phyloP scores from a whole-genome alignment of 2,329 filamentous ascomycete species.

The Colletotrichum acutatum region DNA sequence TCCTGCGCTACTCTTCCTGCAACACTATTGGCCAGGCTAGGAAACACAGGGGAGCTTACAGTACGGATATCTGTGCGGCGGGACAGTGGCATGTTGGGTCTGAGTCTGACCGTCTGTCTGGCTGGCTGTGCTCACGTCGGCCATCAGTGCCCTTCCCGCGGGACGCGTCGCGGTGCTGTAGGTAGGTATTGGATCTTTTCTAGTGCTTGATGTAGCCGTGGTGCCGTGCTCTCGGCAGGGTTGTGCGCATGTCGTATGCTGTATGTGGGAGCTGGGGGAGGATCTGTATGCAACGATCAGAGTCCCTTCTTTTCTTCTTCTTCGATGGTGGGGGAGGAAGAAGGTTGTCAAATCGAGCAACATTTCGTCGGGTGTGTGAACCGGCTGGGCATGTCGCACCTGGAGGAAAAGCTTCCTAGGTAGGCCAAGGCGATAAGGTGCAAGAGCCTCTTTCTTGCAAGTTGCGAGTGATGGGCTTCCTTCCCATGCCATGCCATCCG shows the following conservation, averaged over 20 bases:
- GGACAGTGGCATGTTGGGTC: conserved; percentile 12
- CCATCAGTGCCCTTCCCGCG: conserved; percentile 17
- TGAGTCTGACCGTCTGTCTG: neutral
- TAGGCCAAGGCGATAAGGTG: conserved; percentile 2
- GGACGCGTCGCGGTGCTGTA: conserved; percentile 3
- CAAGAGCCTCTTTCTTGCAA: neutral
- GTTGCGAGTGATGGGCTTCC: neutral
- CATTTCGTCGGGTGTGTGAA: conserved; percentile 1
- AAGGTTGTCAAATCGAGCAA: conserved; percentile 2
- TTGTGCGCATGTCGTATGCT: neutral
- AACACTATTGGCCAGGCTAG: neutral
- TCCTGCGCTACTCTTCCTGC: neutral
- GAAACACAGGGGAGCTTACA: conserved; percentile 22
- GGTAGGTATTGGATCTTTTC: conserved; percentile 6
- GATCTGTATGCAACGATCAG: conserved; percentile 10
- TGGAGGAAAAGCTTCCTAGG: neutral
- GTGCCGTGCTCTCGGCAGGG: neutral
- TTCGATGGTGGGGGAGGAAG: neutral
- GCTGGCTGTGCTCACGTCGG: conserved; percentile 19
- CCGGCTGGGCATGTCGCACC: conserved; percentile 10
- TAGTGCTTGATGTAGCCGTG: conserved; percentile 7
- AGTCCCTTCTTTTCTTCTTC: conserved; percentile 23
- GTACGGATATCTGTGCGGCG: conserved; percentile 24
- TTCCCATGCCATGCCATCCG: conserved; percentile 1
- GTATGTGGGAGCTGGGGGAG: neutral